Conservation (phyloP, 2,329 filamentous ascomycete genomes). For the Colletotrichum salicis region DNA sequence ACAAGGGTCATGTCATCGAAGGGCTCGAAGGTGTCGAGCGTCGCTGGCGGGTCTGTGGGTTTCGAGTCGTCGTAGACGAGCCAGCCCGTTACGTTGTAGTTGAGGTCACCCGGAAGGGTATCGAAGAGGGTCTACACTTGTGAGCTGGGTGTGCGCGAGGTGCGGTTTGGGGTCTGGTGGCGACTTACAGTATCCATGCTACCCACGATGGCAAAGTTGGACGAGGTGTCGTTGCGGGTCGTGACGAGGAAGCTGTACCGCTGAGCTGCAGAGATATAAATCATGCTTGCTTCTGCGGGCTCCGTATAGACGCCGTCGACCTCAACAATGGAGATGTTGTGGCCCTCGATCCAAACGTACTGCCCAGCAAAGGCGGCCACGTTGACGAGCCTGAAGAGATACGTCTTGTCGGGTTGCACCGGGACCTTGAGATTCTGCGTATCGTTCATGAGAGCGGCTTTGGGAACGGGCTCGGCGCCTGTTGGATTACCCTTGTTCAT, state of each 20-base stretch:
- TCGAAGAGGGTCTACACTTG: conserved; percentile 70
- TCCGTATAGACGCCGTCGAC: conserved; percentile 78
- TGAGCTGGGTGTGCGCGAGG: conserved; percentile 38
- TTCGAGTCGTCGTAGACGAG: conserved; percentile 65
- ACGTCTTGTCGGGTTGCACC: conserved; percentile 75
- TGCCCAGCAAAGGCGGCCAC: conserved; percentile 77
- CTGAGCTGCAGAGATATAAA: conserved; percentile 77
- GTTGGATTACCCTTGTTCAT: conserved; percentile 65
- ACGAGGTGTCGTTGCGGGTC: conserved; percentile 67
- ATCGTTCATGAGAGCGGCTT: conserved; percentile 78
- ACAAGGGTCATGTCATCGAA: conserved; percentile 80
- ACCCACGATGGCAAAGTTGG: conserved; percentile 75
- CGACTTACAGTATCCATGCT: conserved; percentile 74
- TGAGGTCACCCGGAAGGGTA: conserved; percentile 71
- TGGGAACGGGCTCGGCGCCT: conserved; percentile 73
- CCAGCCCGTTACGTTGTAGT: conserved; percentile 76
- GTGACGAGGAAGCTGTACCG: conserved; percentile 72
- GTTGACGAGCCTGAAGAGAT: conserved; percentile 78
- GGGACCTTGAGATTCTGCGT: conserved; percentile 67
- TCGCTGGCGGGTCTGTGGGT: conserved; percentile 59
- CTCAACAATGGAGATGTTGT: conserved; percentile 76
- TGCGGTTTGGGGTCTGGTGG: neutral
- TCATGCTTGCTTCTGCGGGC: conserved; percentile 66
- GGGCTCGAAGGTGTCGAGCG: conserved; percentile 70
- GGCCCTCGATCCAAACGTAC: conserved; percentile 74